These are phyloP conservation scores for Galerina sulciceps DNA, from an alignment of 768 basidiomycete species.

Conservation along the genomic window DNA sequence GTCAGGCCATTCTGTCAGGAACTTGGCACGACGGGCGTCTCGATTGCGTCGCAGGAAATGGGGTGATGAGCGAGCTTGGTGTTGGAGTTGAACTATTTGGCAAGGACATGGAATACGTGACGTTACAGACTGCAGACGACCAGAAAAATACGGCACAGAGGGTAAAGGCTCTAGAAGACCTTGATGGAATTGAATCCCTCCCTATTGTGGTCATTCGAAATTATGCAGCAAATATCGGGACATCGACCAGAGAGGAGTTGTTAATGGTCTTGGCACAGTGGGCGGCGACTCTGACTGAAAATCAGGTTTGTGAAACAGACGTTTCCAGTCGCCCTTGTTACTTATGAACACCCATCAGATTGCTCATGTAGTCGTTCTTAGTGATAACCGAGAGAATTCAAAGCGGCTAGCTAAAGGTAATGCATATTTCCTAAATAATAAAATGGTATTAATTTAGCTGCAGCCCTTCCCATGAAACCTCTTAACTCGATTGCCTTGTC, in stretches of 20 bases:
- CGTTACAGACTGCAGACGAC: conserved; percentile 18
- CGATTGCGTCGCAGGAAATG: conserved; percentile 85
- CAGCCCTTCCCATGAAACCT: conserved; percentile 86
- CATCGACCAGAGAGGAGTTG: conserved; percentile 65
- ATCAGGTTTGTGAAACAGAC: conserved; percentile 52
- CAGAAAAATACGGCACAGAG: conserved; percentile 25
- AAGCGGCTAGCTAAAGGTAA: conserved; percentile 84
- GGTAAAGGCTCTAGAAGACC: conserved; percentile 43
- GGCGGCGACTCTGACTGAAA: conserved; percentile 83
- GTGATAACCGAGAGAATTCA: conserved; percentile 87
- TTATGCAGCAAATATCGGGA: conserved; percentile 63
- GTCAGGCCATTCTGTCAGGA: conserved; percentile 59
- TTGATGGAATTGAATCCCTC: conserved; percentile 60
- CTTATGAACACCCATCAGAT: conserved; percentile 47
- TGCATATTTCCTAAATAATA: not conserved
- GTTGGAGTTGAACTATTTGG: conserved; percentile 72
- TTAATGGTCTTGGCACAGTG: conserved; percentile 80
- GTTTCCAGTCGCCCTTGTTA: not conserved
- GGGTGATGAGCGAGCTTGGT: conserved; percentile 85
- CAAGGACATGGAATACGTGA: conserved; percentile 20
- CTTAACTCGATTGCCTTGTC: conserved; percentile 77
- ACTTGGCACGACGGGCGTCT: conserved; percentile 87
- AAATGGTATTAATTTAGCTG: not conserved
- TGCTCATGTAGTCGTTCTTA: conserved; percentile 90
- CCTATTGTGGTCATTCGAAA: conserved; percentile 90